Percentiles rank a stretch among this genome's conserved stretches.
These are phyloP conservation scores for Daldinia eschscholtzii DNA, from an alignment of 2,329 filamentous ascomycete genomes.

Conservation along the genomic window DNA sequence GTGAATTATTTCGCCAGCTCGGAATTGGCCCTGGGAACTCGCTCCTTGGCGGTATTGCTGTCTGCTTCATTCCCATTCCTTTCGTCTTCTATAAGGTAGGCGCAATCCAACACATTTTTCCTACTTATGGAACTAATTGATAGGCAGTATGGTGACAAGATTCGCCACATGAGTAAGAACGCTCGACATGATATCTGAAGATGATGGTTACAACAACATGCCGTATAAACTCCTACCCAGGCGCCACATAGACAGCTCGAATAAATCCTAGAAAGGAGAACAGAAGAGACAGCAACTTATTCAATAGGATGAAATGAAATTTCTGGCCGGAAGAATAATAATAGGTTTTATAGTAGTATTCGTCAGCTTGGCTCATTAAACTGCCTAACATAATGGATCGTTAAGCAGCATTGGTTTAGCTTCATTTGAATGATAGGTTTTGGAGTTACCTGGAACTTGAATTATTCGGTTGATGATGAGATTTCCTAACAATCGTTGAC, in stretches of 20 bases:
- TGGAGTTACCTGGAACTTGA: too few species aligned
- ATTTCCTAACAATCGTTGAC: too few species aligned
- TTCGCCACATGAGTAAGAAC: constrained; percentile 7
- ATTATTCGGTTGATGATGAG: too few species aligned
- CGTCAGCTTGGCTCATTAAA: too few species aligned
- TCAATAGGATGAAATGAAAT: too few species aligned
- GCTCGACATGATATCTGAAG: constrained; percentile 6
- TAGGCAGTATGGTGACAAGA: background rate
- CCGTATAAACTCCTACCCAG: background rate
- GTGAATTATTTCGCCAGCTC: constrained; percentile 37
- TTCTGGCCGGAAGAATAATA: too few species aligned
- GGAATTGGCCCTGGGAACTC: constrained; percentile 43
- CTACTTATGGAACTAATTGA: background rate
- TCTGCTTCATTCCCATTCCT: constrained; percentile 43
- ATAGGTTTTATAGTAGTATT: too few species aligned
- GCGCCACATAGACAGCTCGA: background rate
- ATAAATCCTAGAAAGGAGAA: background rate
- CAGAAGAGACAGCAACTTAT: background rate
- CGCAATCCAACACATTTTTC: background rate
- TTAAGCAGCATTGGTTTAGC: too few species aligned
- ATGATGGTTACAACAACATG: background rate
- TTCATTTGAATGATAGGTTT: too few species aligned
- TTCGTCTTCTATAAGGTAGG: constrained; percentile 41
- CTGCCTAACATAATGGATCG: too few species aligned
- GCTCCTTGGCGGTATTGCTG: constrained; percentile 41